phyloP scores from a whole-genome alignment of 768 basidiomycete species.

The Neoboletus brunneissimus region DNA sequence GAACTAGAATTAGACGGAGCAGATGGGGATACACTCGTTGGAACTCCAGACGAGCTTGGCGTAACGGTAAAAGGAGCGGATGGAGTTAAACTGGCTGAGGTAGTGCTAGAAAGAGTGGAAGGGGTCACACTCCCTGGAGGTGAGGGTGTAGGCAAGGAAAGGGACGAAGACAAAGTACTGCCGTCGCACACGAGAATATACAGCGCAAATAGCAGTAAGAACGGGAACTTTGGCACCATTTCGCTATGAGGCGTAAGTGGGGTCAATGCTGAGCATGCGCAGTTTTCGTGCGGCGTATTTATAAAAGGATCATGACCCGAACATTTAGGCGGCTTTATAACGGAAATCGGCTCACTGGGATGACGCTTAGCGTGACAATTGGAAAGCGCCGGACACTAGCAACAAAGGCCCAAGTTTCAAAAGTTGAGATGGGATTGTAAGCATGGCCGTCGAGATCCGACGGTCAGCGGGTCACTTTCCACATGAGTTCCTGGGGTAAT shows the following conservation, averaged over 20 bases:
- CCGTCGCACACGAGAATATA: neutral
- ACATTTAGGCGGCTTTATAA: neutral
- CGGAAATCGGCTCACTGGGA: neutral
- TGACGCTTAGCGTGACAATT: neutral
- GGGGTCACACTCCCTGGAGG: neutral
- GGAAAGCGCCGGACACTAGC: neutral
- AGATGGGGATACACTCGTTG: neutral
- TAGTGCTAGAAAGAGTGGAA: neutral
- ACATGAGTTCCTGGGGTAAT: neutral
- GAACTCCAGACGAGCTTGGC: neutral
- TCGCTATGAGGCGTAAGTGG: neutral
- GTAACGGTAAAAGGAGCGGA: constrained; percentile 2
- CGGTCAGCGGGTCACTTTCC: constrained; percentile 3
- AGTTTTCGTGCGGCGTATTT: neutral
- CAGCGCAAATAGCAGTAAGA: constrained; percentile 15
- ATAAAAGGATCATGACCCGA: neutral
- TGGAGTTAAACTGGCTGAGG: neutral
- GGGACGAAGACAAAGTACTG: neutral
- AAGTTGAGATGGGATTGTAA: neutral
- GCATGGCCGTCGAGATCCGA: neutral
- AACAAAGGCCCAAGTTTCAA: neutral
- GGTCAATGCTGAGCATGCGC: neutral
- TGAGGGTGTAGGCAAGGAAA: neutral
- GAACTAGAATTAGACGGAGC: neutral
- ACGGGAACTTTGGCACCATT: constrained; percentile 20